A percentile compares a stretch with the other conserved stretches of the same genome.
These are phyloP conservation scores for Dysphania ambrosioides DNA, from an alignment of 148 eudicot genomes.

Conservation along the genomic window DNA sequence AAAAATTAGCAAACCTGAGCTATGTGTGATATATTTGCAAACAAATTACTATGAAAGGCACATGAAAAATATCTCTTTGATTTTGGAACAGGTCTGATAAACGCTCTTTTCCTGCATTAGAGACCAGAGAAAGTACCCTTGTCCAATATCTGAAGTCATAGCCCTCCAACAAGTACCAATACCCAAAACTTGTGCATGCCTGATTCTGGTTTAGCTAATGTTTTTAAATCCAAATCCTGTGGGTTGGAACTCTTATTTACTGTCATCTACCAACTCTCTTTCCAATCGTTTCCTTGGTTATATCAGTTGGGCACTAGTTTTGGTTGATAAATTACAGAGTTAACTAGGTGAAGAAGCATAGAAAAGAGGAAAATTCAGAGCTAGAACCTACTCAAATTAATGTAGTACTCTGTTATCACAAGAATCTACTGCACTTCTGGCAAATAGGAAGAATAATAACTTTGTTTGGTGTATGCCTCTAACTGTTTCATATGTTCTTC, in stretches of 20 bases:
- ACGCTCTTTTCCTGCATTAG: no score
- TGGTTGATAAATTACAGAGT: neutral
- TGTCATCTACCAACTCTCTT: no score
- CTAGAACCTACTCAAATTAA: neutral
- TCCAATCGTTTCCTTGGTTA: neutral
- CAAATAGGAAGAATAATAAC: neutral
- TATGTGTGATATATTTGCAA: neutral
- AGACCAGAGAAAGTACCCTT: no score
- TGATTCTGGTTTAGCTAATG: no score
- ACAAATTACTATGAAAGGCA: neutral
- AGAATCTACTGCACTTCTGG: neutral
- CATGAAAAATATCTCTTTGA: no score
- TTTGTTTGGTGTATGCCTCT: neutral
- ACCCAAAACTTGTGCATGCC: no score
- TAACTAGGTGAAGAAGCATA: neutral
- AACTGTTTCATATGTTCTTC: neutral
- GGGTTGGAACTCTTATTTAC: no score
- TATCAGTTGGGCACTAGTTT: neutral
- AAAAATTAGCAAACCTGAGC: neutral
- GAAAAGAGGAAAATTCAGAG: neutral
- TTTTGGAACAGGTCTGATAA: no score
- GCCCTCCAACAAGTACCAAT: no score
- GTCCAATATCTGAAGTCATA: no score
- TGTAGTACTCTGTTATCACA: neutral
- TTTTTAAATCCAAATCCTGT: no score